These are phyloP conservation scores for Boletus subparvulus DNA, from an alignment of 768 basidiomycete species.

Conservation along the genomic window DNA sequence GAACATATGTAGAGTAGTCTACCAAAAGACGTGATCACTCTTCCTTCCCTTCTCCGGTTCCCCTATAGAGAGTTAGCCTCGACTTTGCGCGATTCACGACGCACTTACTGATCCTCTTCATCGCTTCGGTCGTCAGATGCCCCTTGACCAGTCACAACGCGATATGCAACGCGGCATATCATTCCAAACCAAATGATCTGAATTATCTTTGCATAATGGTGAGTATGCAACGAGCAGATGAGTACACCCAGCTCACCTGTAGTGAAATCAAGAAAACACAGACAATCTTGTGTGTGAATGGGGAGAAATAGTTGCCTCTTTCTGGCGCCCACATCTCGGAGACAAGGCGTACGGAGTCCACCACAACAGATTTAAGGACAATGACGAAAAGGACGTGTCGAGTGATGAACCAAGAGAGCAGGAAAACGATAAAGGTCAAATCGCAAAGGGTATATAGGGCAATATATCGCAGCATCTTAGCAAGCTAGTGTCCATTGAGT, in stretches of 20 bases:
- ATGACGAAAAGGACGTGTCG: slow-evolving; percentile 80
- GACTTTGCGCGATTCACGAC: not conserved
- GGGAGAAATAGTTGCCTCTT: slow-evolving; percentile 56
- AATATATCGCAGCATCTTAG: slow-evolving; percentile 95
- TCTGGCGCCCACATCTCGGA: slow-evolving; percentile 58
- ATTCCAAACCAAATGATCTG: slow-evolving; percentile 84
- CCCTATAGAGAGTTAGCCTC: slow-evolving; percentile 20
- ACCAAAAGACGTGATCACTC: slow-evolving; percentile 23
- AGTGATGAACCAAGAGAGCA: slow-evolving; percentile 88
- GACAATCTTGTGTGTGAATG: slow-evolving; percentile 47
- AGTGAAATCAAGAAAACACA: slow-evolving; percentile 52
- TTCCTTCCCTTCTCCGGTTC: slow-evolving; percentile 22
- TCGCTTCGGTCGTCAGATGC: slow-evolving; percentile 88
- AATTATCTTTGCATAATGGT: slow-evolving; percentile 47
- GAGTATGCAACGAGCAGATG: not conserved
- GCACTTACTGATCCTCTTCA: slow-evolving; percentile 59
- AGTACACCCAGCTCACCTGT: slow-evolving; percentile 45
- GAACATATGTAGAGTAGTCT: slow-evolving; percentile 23
- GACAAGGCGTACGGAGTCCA: slow-evolving; percentile 51
- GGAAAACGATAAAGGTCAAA: slow-evolving; percentile 72
- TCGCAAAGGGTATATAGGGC: slow-evolving; percentile 65
- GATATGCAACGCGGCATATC: slow-evolving; percentile 82
- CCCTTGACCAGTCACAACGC: slow-evolving; percentile 69
- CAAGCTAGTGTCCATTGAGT: slow-evolving; percentile 51
- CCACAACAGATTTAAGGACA: slow-evolving; percentile 61